Conservation (phyloP, 257 asterid species). For the Capsicum baccatum region DNA sequence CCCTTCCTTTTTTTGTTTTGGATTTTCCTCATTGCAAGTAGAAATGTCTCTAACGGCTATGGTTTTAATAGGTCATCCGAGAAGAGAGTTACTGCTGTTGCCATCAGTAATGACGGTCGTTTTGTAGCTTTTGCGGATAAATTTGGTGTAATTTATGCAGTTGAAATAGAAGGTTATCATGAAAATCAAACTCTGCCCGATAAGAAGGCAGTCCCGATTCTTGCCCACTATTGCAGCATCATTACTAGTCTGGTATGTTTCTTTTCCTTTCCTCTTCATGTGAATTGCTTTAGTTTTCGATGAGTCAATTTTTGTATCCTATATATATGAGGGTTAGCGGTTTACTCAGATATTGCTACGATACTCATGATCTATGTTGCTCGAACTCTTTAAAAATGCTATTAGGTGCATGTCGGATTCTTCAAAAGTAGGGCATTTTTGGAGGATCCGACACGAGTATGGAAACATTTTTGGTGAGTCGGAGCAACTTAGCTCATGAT, state of each 20-base stretch:
- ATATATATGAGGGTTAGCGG: neutral
- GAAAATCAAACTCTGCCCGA: conserved; percentile 43
- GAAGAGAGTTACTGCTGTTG: conserved; percentile 93
- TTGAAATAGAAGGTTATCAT: conserved; percentile 47
- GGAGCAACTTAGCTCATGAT: neutral
- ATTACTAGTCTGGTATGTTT: conserved; percentile 84
- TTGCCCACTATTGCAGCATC: conserved; percentile 95
- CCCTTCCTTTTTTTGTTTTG: neutral
- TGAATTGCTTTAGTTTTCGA: neutral
- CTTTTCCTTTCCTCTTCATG: neutral
- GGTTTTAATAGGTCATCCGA: conserved; percentile 66
- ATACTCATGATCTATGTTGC: neutral
- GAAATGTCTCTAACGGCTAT: conserved; percentile 3
- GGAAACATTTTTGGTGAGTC: too few species aligned
- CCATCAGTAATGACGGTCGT: conserved; percentile 64
- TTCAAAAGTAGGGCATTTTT: too few species aligned
- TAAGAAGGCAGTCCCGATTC: conserved; percentile 78
- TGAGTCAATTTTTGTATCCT: neutral
- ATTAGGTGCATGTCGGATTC: too few species aligned
- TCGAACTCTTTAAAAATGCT: too few species aligned
- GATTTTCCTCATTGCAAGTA: neutral
- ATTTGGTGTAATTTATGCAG: conserved; percentile 82
- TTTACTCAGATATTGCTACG: neutral
- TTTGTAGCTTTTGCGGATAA: conserved; percentile 88
- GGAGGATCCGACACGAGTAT: too few species aligned